Evolutionary conservation across 768 basidiomycete species (phyloP), one percentile per base, ranked within the genome.

Genomic region (Fomitopsis pulvina): DNA sequence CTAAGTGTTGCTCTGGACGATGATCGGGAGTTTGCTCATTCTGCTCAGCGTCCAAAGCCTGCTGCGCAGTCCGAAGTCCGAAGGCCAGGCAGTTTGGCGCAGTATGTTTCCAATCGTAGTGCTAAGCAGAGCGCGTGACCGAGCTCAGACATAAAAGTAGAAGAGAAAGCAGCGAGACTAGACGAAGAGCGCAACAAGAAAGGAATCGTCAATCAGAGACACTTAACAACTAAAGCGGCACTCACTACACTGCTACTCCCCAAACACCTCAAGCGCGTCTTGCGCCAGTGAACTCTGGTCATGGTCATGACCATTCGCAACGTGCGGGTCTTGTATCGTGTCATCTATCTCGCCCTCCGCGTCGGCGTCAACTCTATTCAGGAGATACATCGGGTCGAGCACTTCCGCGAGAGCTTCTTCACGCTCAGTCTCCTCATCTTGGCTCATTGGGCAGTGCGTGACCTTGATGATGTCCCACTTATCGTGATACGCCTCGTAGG

Each of bases 401-500:
- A 92, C 87, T 63, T 91, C 87, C 0, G 87, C 83, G 50, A 87
- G 68, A 0, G 81, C 77, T 49, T 90, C 87, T 51, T 83, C 78
- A n/a, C 87, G 79, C 62, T 92, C 89, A 1, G 81, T 80, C 51
- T 80, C 73, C 58, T 92, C 86, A 48, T 88, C 87, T 48, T 76
- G 74, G 57, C 76, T 80, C 76, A 90, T 85, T 2, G 78, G 73
- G 24, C 76, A 71, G 60, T 89, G 87, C 34, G 79, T 75, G 43
- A 91, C 73, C 28, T 84, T 78, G 46, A 92, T 85, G 41, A 87
- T 71, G 58, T 88, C 79, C 87, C 89, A 91, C 60, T 91, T 89
- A 64, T 89, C 85, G 48, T 75, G 73, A 57, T 88, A 87, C 50
- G 81, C 71, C 52, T 91, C 87, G 62, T 81, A 79, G 26, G 70